These are phyloP conservation scores for Verticillium nubilum DNA, from an alignment of 2,329 filamentous ascomycete species.

Conservation along the genomic window DNA sequence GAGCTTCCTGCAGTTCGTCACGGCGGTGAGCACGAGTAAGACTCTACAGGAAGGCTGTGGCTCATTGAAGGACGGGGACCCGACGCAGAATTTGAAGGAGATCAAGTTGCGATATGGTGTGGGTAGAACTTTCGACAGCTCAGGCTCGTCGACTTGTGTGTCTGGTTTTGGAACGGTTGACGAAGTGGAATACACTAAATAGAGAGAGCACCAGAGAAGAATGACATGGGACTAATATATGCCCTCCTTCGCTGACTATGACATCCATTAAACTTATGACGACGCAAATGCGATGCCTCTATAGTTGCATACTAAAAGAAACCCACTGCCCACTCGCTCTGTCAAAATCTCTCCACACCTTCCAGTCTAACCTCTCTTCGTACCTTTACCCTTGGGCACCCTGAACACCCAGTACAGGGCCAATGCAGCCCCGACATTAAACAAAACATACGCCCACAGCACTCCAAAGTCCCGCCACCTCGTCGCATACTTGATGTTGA, in stretches of 20 bases:
- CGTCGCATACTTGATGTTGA: constrained; percentile 37
- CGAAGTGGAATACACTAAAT: neutral
- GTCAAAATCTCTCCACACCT: too few species aligned
- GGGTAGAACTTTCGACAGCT: neutral
- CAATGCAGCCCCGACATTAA: constrained; percentile 41
- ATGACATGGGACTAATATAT: too few species aligned
- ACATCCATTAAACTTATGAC: too few species aligned
- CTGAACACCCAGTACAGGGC: constrained; percentile 40
- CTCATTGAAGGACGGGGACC: neutral
- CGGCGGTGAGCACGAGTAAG: neutral
- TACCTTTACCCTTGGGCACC: constrained; percentile 19
- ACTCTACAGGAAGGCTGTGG: neutral
- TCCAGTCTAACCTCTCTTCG: neutral
- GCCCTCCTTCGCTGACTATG: too few species aligned
- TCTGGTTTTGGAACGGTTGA: neutral
- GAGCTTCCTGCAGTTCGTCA: neutral
- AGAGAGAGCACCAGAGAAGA: too few species aligned
- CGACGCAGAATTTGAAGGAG: neutral
- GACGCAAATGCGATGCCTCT: too few species aligned
- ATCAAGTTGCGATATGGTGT: neutral
- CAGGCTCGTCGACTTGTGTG: neutral
- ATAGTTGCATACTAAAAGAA: too few species aligned
- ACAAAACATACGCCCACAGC: constrained; percentile 44
- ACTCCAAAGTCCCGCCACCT: constrained; percentile 52
- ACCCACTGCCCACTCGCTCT: too few species aligned